Conservation (phyloP, 164 flowering plant genomes). For the Litsea cubeba region DNA sequence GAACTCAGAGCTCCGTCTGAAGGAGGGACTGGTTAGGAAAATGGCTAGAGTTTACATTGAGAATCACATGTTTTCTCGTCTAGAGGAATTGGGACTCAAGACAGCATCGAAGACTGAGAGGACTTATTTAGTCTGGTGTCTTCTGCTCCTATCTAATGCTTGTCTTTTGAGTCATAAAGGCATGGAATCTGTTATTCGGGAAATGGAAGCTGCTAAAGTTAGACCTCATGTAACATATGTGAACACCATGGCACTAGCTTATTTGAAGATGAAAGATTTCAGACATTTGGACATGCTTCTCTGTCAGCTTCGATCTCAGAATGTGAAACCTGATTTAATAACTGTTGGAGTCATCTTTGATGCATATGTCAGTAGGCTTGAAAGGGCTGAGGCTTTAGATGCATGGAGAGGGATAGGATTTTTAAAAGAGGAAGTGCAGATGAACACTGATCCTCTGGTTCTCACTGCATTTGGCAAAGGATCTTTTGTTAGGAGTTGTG, state of each 20-base stretch:
- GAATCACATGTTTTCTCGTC: constrained; percentile 47
- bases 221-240: constrained; percentile 34
- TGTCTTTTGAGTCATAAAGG: constrained; percentile 52
- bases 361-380: constrained; percentile 32
- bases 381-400: constrained; percentile 21
- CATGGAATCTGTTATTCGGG: constrained; percentile 35
- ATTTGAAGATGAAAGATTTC: constrained; percentile 56
- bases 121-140: constrained; percentile 51
- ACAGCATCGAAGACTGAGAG: constrained; percentile 27
- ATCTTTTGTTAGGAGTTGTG: constrained; percentile 37
- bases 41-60: constrained; percentile 44
- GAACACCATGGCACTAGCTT: constrained; percentile 43
- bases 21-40: constrained; percentile 42
- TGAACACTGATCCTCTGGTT: constrained; percentile 62
- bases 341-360: constrained; percentile 51
- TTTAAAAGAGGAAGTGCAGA: constrained; percentile 33
- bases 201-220: constrained; percentile 39
- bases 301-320: constrained; percentile 20
- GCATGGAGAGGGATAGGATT: constrained; percentile 42
- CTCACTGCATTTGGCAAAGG: constrained; percentile 61
- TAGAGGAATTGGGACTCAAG: constrained; percentile 47
- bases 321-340: constrained; percentile 48
- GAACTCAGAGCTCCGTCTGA: constrained; percentile 23
- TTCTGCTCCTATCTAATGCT: constrained; percentile 56
- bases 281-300: constrained; percentile 27